Conservation (phyloP, 176 grass and related monocot species). For the Carex parvula region DNA sequence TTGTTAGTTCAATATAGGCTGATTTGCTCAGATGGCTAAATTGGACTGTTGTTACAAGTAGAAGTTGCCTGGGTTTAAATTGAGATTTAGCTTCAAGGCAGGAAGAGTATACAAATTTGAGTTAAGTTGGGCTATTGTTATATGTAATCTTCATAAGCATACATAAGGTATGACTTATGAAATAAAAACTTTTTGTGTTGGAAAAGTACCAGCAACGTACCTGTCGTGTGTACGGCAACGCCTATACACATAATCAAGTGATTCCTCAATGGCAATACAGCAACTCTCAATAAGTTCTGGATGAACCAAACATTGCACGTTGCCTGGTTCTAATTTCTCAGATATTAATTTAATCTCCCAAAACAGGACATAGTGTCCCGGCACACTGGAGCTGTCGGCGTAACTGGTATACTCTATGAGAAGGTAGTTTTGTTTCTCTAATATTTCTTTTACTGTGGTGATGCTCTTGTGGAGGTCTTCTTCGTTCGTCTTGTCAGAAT, state of each 20-base stretch:
- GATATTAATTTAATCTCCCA: conserved; percentile 62
- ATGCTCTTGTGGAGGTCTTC: conserved; percentile 75
- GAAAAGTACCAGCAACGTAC: not conserved
- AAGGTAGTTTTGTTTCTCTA: conserved; percentile 43
- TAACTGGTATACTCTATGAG: conserved; percentile 79
- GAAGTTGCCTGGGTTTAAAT: not conserved
- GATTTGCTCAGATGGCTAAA: not conserved
- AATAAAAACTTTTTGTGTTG: not conserved
- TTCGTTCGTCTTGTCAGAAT: conserved; percentile 72
- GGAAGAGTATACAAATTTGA: not conserved
- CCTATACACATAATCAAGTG: conserved; percentile 66
- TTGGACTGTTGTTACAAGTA: not conserved
- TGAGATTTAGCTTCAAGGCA: not conserved
- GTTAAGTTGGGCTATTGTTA: not conserved
- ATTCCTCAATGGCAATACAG: conserved; percentile 52
- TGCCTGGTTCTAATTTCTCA: conserved; percentile 4
- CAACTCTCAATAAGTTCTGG: conserved; percentile 47
- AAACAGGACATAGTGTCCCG: conserved; percentile 75
- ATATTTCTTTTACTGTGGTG: conserved; percentile 39
- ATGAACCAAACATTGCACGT: not conserved
- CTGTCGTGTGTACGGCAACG: conserved; percentile 61
- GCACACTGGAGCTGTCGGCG: conserved; percentile 44
- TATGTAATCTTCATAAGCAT: not conserved
- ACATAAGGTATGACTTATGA: not conserved
- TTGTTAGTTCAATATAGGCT: not conserved